Percentiles rank a stretch among this genome's conserved stretches.
These are phyloP conservation scores for Besnoitia besnoiti DNA, from an alignment of 169 alveolate species.

Conservation along the genomic window DNA sequence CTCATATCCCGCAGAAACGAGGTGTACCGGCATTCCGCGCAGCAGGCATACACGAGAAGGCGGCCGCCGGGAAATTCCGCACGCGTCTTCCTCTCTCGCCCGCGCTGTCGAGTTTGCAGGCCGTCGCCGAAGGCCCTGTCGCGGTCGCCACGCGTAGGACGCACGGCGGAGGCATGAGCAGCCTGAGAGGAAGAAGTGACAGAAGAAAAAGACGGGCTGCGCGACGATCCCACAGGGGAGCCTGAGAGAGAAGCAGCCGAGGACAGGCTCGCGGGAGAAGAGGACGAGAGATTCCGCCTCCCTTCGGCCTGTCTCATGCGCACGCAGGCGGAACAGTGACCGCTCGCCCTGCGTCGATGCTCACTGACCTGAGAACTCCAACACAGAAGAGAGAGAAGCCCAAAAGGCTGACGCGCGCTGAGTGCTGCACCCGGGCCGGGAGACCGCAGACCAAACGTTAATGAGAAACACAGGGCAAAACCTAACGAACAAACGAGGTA, in stretches of 20 bases:
- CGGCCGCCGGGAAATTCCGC: neutral
- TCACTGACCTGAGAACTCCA: neutral
- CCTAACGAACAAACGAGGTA: too few relatives aligned
- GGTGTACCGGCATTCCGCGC: neutral
- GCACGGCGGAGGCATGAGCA: too few relatives aligned
- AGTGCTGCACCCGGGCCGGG: too few relatives aligned
- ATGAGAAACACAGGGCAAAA: too few relatives aligned
- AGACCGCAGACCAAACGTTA: too few relatives aligned
- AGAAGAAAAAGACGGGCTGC: neutral
- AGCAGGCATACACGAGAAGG: neutral
- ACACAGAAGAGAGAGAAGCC: neutral
- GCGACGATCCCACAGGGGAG: neutral
- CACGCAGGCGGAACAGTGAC: neutral
- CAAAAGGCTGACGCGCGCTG: neutral
- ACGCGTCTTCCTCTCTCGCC: neutral
- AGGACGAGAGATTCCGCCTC: neutral
- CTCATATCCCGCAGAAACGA: slow-evolving; percentile 8
- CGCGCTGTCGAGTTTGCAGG: neutral
- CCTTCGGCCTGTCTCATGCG: neutral
- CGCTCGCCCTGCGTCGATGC: neutral
- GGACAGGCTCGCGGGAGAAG: neutral
- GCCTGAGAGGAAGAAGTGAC: neutral
- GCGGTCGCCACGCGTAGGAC: too few relatives aligned
- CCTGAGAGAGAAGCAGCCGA: neutral
- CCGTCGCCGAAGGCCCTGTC: too few relatives aligned